Percentiles rank a stretch among this genome's conserved stretches.
These are phyloP conservation scores for Tolypocladium nubicola DNA, from an alignment of 2,329 filamentous ascomycete genomes.

Conservation along the genomic window DNA sequence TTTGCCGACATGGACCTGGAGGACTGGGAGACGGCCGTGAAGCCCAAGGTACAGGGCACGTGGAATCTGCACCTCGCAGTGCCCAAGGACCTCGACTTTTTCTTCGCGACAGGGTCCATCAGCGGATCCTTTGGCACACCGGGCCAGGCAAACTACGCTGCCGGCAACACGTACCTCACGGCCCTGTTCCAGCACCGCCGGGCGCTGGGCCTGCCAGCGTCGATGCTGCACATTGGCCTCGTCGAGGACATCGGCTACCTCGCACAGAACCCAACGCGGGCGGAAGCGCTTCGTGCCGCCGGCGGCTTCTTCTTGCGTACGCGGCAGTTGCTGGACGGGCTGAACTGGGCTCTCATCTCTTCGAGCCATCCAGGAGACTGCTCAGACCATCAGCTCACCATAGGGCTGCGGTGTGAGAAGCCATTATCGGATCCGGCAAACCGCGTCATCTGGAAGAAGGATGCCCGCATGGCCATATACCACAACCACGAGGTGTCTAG, in stretches of 20 bases:
- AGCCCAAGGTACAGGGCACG: slow-evolving; percentile 17
- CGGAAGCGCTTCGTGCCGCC: slow-evolving; percentile 3
- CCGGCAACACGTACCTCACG: slow-evolving; percentile 22
- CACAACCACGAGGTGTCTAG: background rate
- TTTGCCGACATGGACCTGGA: background rate
- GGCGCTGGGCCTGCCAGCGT: slow-evolving; percentile 1
- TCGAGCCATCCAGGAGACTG: background rate
- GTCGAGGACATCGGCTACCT: slow-evolving; percentile 9
- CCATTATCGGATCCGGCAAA: slow-evolving; percentile 2
- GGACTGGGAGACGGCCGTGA: background rate
- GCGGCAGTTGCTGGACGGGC: slow-evolving; percentile 3
- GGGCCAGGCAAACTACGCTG: slow-evolving; percentile 19
- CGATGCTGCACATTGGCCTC: slow-evolving; percentile 3
- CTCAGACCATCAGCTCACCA: background rate
- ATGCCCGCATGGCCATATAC: slow-evolving; percentile 4
- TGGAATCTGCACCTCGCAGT: slow-evolving; percentile 10
- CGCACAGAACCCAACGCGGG: background rate
- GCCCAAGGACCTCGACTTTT: slow-evolving; percentile 16
- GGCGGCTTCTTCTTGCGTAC: slow-evolving; percentile 3
- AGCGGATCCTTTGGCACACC: slow-evolving; percentile 13
- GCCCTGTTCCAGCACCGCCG: slow-evolving; percentile 10
- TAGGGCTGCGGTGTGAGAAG: slow-evolving; percentile 4
- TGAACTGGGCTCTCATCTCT: background rate
- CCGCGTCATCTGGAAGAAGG: slow-evolving; percentile 4
- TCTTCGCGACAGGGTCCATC: slow-evolving; percentile 17